Evolutionary conservation across 225 moss, liverwort and hornwort species (phyloP).

Genomic region (Marchantia polymorpha): DNA sequence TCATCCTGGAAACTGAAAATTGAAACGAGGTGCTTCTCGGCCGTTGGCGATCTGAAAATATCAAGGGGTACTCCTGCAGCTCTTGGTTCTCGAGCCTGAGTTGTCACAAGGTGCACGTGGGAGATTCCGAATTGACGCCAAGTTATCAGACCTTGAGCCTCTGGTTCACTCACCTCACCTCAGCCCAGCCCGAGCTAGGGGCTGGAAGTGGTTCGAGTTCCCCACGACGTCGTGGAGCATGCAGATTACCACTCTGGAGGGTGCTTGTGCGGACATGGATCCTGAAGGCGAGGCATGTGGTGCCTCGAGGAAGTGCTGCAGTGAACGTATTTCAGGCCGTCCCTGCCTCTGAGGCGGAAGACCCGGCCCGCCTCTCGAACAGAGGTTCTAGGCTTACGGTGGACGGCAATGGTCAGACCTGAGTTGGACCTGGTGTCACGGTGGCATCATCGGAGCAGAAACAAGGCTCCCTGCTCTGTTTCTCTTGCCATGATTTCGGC

Average conservation of each 20-base stretch:
- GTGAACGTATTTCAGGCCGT: slow-evolving; percentile 6
- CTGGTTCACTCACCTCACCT: not conserved
- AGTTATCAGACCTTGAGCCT: not conserved
- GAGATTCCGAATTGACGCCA: not conserved
- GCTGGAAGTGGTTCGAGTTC: not conserved
- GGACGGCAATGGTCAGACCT: not conserved
- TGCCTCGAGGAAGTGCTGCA: not conserved
- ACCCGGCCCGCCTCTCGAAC: not conserved
- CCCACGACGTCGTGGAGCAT: not conserved
- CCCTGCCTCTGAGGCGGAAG: not conserved
- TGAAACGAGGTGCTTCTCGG: no score
- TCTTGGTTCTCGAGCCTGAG: not conserved
- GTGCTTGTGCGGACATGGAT: not conserved
- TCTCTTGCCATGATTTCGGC: no score
- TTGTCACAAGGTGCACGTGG: not conserved
- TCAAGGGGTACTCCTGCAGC: no score
- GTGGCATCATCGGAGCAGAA: not conserved
- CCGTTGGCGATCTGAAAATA: no score
- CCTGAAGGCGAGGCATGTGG: not conserved
- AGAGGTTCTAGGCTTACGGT: not conserved
- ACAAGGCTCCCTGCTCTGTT: no score
- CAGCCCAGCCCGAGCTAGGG: not conserved
- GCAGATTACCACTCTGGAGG: not conserved
- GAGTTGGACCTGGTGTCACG: not conserved
- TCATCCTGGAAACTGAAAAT: no score